Conservation (phyloP, 331 rosid genomes). For the Acacia concinna region DNA sequence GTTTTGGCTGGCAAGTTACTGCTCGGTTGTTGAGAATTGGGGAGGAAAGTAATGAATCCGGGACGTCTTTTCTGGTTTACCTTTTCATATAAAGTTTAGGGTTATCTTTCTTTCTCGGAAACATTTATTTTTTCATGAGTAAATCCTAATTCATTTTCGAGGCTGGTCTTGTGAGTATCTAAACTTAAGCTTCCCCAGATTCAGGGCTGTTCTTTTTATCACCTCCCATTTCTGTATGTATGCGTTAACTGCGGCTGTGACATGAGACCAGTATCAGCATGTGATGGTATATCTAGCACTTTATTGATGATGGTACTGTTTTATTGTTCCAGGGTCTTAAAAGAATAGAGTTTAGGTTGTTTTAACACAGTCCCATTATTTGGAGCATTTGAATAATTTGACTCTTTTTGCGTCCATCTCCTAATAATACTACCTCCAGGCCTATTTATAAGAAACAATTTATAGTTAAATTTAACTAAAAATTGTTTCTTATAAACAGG, state of each 20-base stretch:
- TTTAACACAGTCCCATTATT: background rate
- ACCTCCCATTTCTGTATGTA: background rate
- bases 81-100: slow-evolving; percentile 12
- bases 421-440: too few relatives aligned
- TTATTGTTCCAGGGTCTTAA: background rate
- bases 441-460: too few relatives aligned
- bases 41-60: background rate
- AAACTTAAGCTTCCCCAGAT: background rate
- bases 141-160: background rate
- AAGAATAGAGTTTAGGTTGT: background rate
- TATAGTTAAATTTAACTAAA: background rate
- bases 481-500: background rate
- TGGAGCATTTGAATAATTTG: background rate
- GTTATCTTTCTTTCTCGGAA: slow-evolving; percentile 2
- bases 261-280: background rate
- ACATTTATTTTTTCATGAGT: background rate
- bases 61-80: slow-evolving; percentile 6
- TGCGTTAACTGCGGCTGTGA: background rate
- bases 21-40: background rate
- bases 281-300: background rate
- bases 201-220: background rate
- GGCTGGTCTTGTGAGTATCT: background rate
- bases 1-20: background rate
- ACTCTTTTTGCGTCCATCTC: background rate
- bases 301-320: background rate